Percentiles rank a stretch among this genome's conserved stretches.
phyloP scores from a whole-genome alignment of 768 basidiomycete genomes.

The Paxillus involutus region DNA sequence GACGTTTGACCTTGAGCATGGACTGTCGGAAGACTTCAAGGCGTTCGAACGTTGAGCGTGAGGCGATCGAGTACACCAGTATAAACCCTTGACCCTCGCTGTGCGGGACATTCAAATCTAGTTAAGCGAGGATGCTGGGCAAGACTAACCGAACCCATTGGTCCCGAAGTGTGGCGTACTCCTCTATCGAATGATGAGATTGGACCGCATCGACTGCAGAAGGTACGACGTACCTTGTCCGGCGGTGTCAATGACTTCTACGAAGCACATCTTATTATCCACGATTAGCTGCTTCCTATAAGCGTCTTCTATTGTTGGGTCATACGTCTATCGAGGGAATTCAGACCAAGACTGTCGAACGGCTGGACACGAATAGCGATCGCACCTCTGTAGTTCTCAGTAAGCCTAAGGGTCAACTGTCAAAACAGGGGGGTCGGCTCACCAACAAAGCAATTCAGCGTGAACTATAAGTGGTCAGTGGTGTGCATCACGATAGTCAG shows the following conservation, averaged over 20 bases:
- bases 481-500: not conserved
- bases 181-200: conserved; percentile 60
- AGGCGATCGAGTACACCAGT: conserved; percentile 94
- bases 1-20: conserved; percentile 85
- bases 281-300: conserved; percentile 95
- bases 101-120: conserved; percentile 7
- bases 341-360: conserved; percentile 6
- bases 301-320: conserved; percentile 98
- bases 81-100: conserved; percentile 99
- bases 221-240: conserved; percentile 75
- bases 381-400: conserved; percentile 51
- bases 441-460: conserved; percentile 96
- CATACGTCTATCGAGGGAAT: conserved; percentile 69
- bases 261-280: conserved; percentile 92
- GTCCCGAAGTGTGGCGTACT: conserved; percentile 93
- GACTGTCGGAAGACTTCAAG: conserved; percentile 89
- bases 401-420: conserved; percentile 13
- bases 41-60: conserved; percentile 88
- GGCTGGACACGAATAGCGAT: conserved; percentile 11
- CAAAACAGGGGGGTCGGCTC: conserved; percentile 31
- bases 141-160: conserved; percentile 92
- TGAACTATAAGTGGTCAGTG: conserved; percentile 62
- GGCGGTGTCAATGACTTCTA: conserved; percentile 97
- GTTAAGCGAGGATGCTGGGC: conserved; percentile 2
- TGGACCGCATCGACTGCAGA: conserved; percentile 6